These are phyloP conservation scores for Xylaria nigripes DNA, from an alignment of 495 filamentous ascomycete species.

Conservation along the genomic window DNA sequence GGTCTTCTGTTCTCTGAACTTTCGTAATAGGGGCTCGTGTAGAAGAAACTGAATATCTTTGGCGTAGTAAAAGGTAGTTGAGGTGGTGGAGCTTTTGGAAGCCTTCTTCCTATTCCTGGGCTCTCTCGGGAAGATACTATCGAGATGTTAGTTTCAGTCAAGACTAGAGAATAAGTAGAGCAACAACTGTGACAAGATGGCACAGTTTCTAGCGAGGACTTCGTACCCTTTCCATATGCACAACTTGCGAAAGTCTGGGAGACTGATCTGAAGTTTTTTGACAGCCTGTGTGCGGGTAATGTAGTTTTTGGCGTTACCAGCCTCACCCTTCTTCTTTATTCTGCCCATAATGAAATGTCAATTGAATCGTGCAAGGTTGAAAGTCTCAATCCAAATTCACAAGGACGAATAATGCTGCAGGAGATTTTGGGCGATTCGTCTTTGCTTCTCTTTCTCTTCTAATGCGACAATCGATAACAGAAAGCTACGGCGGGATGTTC, in stretches of 20 bases:
- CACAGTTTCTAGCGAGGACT: slow-evolving; percentile 12
- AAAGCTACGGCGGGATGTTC: slow-evolving; percentile 17
- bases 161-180: background rate
- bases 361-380: background rate
- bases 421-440: slow-evolving; percentile 1
- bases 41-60: slow-evolving; percentile 97
- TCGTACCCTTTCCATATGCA: slow-evolving; percentile 85
- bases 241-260: slow-evolving; percentile 92
- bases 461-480: slow-evolving; percentile 1
- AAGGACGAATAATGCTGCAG: background rate
- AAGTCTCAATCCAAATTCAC: background rate
- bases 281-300: slow-evolving; percentile 94
- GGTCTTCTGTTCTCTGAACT: slow-evolving; percentile 94
- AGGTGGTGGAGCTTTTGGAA: slow-evolving; percentile 77
- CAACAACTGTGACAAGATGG: background rate
- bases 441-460: background rate
- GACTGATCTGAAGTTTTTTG: slow-evolving; percentile 91
- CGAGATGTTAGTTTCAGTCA: background rate
- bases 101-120: slow-evolving; percentile 94
- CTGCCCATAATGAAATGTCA: slow-evolving; percentile 55
- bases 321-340: slow-evolving; percentile 92
- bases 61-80: slow-evolving; percentile 97
- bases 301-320: slow-evolving; percentile 95
- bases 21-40: slow-evolving; percentile 89
- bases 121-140: slow-evolving; percentile 93